A percentile compares a stretch with the other conserved stretches of the same genome.
Evolutionary conservation across 441 rosid species (phyloP).

Genomic region (Codiaeum variegatum): DNA sequence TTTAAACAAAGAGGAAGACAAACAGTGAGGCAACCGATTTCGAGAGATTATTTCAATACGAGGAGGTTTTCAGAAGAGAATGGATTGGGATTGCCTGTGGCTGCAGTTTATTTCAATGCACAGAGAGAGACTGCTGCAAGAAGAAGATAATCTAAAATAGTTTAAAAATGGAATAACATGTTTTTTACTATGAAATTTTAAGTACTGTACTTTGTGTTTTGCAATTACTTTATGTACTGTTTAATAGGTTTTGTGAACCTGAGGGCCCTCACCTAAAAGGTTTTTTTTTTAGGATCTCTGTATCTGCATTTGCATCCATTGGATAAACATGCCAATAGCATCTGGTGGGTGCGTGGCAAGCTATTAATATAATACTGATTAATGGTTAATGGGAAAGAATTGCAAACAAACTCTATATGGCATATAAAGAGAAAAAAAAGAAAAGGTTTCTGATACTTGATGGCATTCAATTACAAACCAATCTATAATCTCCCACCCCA

Average conservation of each 20-base stretch:
- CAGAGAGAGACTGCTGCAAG: constrained; percentile 79
- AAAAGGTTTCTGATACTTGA: constrained; percentile 1
- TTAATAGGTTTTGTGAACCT: background rate
- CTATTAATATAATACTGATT: background rate
- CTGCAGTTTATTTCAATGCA: constrained; percentile 71
- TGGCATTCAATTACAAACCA: constrained; percentile 22
- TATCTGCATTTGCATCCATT: background rate
- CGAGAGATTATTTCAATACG: constrained; percentile 70
- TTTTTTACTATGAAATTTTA: no score
- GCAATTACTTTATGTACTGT: background rate
- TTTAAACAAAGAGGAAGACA: constrained; percentile 70
- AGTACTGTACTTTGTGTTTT: no score
- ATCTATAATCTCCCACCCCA: constrained; percentile 15
- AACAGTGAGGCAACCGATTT: constrained; percentile 53
- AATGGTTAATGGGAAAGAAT: background rate
- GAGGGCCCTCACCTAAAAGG: background rate
- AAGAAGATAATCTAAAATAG: no score
- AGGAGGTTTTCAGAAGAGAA: constrained; percentile 54
- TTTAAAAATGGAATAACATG: no score
- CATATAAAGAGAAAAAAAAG: background rate
- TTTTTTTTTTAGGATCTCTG: background rate
- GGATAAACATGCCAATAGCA: background rate
- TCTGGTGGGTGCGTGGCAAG: constrained; percentile 11
- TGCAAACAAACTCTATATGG: constrained; percentile 4
- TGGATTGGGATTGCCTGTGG: constrained; percentile 73